A percentile compares a stretch with the other conserved stretches of the same genome.
These are phyloP conservation scores for Salinomyces thailandicus DNA, from an alignment of 2,329 filamentous ascomycete genomes.

Conservation along the genomic window DNA sequence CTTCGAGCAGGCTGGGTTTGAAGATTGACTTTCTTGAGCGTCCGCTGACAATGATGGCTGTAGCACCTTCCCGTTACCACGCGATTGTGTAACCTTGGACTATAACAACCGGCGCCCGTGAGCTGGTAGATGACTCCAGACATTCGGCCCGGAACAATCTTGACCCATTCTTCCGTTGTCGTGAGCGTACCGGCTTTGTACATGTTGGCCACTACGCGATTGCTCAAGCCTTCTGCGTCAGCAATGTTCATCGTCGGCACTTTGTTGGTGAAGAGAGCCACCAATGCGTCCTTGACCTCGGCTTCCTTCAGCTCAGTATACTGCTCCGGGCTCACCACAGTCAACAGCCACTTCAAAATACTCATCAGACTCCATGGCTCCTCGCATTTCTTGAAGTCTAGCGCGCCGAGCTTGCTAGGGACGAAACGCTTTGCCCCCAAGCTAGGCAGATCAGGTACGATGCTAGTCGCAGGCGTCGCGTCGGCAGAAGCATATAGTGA, in stretches of 20 bases:
- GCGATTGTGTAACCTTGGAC: conserved; percentile 66
- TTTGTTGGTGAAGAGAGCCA: conserved; percentile 84
- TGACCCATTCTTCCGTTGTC: conserved; percentile 94
- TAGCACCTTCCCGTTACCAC: conserved; percentile 70
- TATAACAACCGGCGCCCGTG: conserved; percentile 84
- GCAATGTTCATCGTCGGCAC: conserved; percentile 98
- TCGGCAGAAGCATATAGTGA: conserved; percentile 24
- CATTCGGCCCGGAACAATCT: conserved; percentile 69
- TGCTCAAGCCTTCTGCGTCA: conserved; percentile 80
- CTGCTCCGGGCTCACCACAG: conserved; percentile 65
- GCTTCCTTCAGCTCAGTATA: conserved; percentile 79
- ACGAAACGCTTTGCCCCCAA: conserved; percentile 50
- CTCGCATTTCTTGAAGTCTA: conserved; percentile 71
- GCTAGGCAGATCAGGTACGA: conserved; percentile 22
- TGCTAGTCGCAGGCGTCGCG: conserved; percentile 24
- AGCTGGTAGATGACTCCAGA: conserved; percentile 90
- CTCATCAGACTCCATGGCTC: conserved; percentile 91
- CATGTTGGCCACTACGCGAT: conserved; percentile 70
- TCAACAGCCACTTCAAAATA: conserved; percentile 77
- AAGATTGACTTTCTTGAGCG: conserved; percentile 86
- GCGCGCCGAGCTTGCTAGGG: conserved; percentile 55
- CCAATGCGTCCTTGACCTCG: conserved; percentile 74
- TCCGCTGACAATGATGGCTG: conserved; percentile 85
- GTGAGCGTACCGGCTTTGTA: conserved; percentile 65
- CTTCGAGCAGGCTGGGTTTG: conserved; percentile 60